phyloP scores from a whole-genome alignment of 495 filamentous ascomycete species.

The Hyaloscypha finlandica region DNA sequence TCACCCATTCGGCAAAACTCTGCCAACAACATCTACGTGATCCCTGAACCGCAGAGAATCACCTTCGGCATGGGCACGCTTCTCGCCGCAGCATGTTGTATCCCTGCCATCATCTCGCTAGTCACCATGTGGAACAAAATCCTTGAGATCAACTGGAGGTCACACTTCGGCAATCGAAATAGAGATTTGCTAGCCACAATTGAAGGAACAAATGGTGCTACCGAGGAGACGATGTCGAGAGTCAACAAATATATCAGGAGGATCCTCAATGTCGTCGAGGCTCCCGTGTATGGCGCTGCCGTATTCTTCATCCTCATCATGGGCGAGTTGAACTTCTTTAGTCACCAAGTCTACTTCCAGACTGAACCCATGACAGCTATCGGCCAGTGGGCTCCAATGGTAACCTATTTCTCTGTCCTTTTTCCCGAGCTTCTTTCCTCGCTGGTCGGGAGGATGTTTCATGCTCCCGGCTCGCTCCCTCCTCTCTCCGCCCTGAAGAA shows the following conservation, averaged over 20 bases:
- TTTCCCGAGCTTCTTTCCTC: constrained; percentile 27
- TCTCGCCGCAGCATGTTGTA: constrained; percentile 58
- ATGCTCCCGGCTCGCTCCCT: constrained; percentile 24
- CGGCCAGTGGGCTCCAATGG: neutral
- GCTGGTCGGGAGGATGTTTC: constrained; percentile 47
- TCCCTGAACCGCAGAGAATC: constrained; percentile 51
- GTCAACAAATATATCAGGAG: constrained; percentile 46
- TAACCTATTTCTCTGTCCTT: constrained; percentile 14
- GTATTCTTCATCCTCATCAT: constrained; percentile 55
- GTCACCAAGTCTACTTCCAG: constrained; percentile 47
- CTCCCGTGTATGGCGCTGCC: constrained; percentile 54
- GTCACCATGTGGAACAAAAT: constrained; percentile 62
- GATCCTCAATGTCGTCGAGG: constrained; percentile 50
- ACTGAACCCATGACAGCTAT: constrained; percentile 50
- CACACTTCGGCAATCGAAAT: constrained; percentile 36
- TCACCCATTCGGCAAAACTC: constrained; percentile 51
- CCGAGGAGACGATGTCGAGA: constrained; percentile 46
- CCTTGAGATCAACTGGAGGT: constrained; percentile 55
- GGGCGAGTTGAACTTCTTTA: constrained; percentile 62
- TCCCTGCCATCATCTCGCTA: constrained; percentile 58
- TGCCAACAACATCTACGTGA: constrained; percentile 55
- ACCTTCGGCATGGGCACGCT: constrained; percentile 56
- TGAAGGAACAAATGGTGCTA: constrained; percentile 56
- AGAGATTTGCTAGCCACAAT: constrained; percentile 43
- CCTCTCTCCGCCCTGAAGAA: constrained; percentile 33